Base-by-base conservation (phyloP, 495 filamentous ascomycete genomes). In the Astrothelium macrocarpum region DNA sequence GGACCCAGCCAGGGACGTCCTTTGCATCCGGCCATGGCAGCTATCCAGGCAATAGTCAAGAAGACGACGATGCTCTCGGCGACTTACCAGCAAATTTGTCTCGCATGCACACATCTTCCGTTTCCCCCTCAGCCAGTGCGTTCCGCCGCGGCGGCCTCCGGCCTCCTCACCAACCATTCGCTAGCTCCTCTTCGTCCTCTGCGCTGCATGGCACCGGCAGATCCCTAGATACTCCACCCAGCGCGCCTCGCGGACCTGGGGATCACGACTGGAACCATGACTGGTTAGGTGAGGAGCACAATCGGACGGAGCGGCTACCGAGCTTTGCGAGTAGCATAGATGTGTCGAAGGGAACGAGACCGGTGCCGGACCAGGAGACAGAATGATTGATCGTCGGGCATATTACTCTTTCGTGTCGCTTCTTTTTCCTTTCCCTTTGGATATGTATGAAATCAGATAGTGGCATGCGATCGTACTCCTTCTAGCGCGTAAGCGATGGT, bases 201-300 rank as follows among this genome's bases (percentile, higher is more conserved):
- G n/a, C 18, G 43, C 43, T 11, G 43, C 43, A 18, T 5, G 9
- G n/a, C 43, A 49, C 9, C 43, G 43, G 43, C 9, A 20, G 43
- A 49, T 3, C n/a, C 11, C 43, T 18, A 20, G 43, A 20, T 49
- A 5, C n/a, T 20, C 43, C 36, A 16, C 36, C 36, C 7, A 16
- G 36, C 36, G 36, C 36, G 36, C 36, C 43, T 18, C 3, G 43
- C 43, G 49, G 49, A n/a, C 49, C 49, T n/a, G 23, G 29, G 9
- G 49, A 56, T 56, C 49, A 56, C 29, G 49, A 56, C 29, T 56
- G 49, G 49, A 16, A 56, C 49, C 49, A 56, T 16, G 49, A 56
- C 25, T 56, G 49, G 49, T 25, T 56, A 2, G 20, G 20, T 9
- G 49, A 56, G 4, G 49, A 56, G 16, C 7, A 25, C n/a, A 26